Base-by-base conservation (phyloP, 176 grass and related monocot genomes). In the sorghum (Sorghum bicolor) region DNA sequence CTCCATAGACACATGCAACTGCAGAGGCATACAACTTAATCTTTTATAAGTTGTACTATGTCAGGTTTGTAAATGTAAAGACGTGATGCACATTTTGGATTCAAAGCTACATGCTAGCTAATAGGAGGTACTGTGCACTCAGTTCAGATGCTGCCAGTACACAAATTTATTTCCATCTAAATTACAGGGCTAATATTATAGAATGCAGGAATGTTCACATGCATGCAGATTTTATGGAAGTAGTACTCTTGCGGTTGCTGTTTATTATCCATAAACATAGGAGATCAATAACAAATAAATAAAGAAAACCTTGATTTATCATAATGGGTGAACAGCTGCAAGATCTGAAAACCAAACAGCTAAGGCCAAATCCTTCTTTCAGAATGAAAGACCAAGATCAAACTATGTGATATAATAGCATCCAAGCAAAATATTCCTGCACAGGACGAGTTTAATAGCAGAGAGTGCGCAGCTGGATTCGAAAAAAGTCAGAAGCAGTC, bases 341-440 rank as follows among this genome's bases (percentile, higher is more conserved):
- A 67, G 44, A 58, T 74, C 68, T 75, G 45, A 80, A 71, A 60
- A 80, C 67, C n/a, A 6, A 67, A 48, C 77, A 29, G 41, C 33
- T 57, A 74, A 38, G n/a, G 77, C 76, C 24, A 68, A 55, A 74
- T 40, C 30, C 37, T 85, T 85, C 68, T 75, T 19, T 74, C 82
- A 74, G 50, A 76, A 60, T 30, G 67, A 75, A 85, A 85, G 60
- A 62, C 82, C 76, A 80, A 84, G 81, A 84, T 80, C 75, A 68
- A 84, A 84, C 75, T 74, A 36, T 55, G 78, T 50, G 47, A 52
- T 89, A n/a, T n/a, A n/a, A n/a, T n/a, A n/a, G n/a, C n/a, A n/a
- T n/a, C n/a, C n/a, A n/a, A n/a, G n/a, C n/a, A n/a, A n/a, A n/a
- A n/a, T n/a, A n/a, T n/a, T n/a, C n/a, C n/a, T 40, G 68, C 67